Conservation (phyloP, 2,329 filamentous ascomycete species). For the Neocucurbitaria cava region DNA sequence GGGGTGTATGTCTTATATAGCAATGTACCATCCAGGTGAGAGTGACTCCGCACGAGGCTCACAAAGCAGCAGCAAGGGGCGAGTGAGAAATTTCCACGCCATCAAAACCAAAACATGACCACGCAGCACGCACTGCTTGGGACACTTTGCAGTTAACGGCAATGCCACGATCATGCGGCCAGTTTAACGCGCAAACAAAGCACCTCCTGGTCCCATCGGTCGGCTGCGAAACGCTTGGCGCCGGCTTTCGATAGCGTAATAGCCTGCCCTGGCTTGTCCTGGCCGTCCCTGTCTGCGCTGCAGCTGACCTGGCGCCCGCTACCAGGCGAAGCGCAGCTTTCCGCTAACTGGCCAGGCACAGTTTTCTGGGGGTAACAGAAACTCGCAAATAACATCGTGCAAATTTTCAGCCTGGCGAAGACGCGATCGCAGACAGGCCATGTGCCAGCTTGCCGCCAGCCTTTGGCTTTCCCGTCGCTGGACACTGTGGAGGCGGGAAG, state of each 20-base stretch:
- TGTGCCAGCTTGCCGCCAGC: constrained; percentile 15
- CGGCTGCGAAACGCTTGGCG: constrained; percentile 25
- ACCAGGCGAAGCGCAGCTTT: not conserved
- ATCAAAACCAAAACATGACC: constrained; percentile 34
- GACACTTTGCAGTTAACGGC: constrained; percentile 54
- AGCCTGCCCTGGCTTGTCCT: too few relatives aligned
- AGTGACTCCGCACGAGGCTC: not conserved
- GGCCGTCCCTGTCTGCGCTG: constrained; percentile 16
- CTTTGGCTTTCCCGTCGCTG: constrained; percentile 18
- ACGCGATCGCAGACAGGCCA: constrained; percentile 26
- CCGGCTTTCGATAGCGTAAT: constrained; percentile 42
- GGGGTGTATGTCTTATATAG: constrained; percentile 29
- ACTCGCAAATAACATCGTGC: constrained; percentile 27
- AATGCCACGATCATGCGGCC: constrained; percentile 45
- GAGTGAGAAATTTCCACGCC: constrained; percentile 33
- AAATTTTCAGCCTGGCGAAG: constrained; percentile 29
- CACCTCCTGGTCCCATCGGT: constrained; percentile 14
- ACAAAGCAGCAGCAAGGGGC: not conserved
- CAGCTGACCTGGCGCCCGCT: constrained; percentile 31
- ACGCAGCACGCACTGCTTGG: constrained; percentile 33
- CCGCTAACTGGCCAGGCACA: constrained; percentile 16
- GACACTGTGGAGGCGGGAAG: constrained; percentile 31
- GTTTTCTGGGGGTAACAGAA: constrained; percentile 39
- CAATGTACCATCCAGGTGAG: not conserved
- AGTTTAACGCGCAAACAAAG: constrained; percentile 31